Conservation (phyloP, 129 eudicot species). For the sunflower (Helianthus annuus) region DNA sequence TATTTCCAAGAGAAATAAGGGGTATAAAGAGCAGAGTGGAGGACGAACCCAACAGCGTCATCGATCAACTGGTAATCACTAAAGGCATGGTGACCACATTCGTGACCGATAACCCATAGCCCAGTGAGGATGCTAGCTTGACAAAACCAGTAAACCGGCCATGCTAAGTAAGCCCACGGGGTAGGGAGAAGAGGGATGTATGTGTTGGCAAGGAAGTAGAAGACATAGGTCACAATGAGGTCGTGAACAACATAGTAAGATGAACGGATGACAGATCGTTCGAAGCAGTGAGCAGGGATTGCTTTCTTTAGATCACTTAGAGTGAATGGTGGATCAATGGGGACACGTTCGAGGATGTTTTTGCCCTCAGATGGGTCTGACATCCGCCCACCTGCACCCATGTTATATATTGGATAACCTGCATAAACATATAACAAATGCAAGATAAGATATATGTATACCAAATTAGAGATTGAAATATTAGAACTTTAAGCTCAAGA, state of each 20-base stretch:
- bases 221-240: neutral
- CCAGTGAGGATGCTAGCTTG: neutral
- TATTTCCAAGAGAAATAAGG: too few relatives aligned
- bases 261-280: neutral
- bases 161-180: neutral
- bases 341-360: neutral
- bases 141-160: neutral
- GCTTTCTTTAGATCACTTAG: constrained; percentile 1
- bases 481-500: neutral
- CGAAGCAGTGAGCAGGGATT: neutral
- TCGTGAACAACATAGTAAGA: neutral
- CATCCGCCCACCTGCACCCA: too few relatives aligned
- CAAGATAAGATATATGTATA: neutral
- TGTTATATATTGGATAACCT: neutral
- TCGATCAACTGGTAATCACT: neutral
- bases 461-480: neutral
- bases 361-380: neutral
- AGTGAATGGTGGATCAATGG: neutral
- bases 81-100: neutral
- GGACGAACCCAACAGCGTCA: neutral
- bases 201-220: neutral
- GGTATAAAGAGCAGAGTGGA: too few relatives aligned
- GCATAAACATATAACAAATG: neutral
- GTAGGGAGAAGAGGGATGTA: neutral
- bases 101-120: neutral